Base-by-base conservation (phyloP, 441 rosid species). In the Hypseocharis bilobata region DNA sequence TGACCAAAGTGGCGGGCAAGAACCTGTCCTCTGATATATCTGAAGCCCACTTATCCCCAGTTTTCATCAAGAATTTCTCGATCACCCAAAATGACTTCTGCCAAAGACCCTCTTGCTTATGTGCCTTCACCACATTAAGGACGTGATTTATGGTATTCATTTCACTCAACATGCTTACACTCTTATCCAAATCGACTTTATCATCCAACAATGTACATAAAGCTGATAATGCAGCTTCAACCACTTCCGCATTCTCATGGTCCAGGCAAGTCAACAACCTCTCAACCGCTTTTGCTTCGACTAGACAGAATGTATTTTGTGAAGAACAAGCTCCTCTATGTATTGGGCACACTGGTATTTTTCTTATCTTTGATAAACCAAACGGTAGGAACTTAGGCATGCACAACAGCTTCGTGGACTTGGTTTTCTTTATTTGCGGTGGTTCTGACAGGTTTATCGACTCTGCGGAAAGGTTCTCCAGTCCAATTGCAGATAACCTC, bases 301-400 rank as follows among this genome's bases (percentile, higher is more conserved):
- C 78, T 75, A 92, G 80, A 75, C 98, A 92, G 76, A 92, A 92
- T 16, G 98, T 89, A 70, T 68, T 76, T 71, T 85, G 82, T 25
- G 96, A 81, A 72, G 98, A 92, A 63, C 96, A 92, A 13, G 74
- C 80, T 5, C 96, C 98, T 72, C 85, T 80, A 78, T 92, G 96
- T 61, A 86, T 82, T 17, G 84, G 85, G 44, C 98, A 89, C 3
- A 63, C 20, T 19, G 76, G 74, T 42, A 68, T 2, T 27, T 40
- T 79, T 74, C 57, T 81, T 73, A 64, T 85, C 74, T 74, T 86
- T 8, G 87, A 69, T 69, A 84, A 76, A 44, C 83, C 64, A 28
- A 76, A 68, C 44, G 83, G 79, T 27, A 77, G 80, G 26, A 77
- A 82, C 65, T 79, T 85, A 2, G 81, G 79, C 54, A 83, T 64